A percentile compares a stretch with the other conserved stretches of the same genome.
These are phyloP conservation scores for Rhodotorula toruloides DNA, from an alignment of 768 basidiomycete species.

Conservation along the genomic window DNA sequence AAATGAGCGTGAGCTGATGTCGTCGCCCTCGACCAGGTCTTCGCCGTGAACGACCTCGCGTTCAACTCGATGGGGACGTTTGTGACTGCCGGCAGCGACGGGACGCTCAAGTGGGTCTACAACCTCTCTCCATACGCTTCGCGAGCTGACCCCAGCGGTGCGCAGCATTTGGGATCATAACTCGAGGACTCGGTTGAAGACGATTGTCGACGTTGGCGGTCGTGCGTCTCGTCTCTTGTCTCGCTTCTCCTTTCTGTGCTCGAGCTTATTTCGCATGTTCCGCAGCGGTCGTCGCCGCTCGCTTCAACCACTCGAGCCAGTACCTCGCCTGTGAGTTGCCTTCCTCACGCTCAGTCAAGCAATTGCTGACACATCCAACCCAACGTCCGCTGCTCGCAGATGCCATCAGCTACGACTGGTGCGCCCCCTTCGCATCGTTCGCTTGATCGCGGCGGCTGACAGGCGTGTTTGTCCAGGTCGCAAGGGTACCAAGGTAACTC, in stretches of 20 bases:
- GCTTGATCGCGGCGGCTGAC: not conserved
- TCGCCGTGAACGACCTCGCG: constrained; percentile 74
- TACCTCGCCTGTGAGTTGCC: constrained; percentile 68
- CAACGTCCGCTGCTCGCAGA: constrained; percentile 44
- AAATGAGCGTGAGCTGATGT: too few species aligned
- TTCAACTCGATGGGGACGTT: constrained; percentile 83
- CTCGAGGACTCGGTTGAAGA: constrained; percentile 45
- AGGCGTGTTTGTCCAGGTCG: not conserved
- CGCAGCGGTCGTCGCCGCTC: constrained; percentile 61
- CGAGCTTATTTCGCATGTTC: too few species aligned
- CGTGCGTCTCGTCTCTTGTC: constrained; percentile 42
- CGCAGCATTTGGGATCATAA: constrained; percentile 6
- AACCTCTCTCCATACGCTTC: constrained; percentile 50
- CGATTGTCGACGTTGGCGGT: constrained; percentile 65
- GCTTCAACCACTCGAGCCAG: constrained; percentile 78
- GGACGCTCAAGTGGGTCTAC: constrained; percentile 78
- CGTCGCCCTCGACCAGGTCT: too few species aligned
- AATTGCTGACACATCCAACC: not conserved
- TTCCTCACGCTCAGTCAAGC: not conserved
- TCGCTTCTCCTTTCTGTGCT: not conserved
- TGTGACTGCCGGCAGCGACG: constrained; percentile 71
- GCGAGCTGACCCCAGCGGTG: not conserved
- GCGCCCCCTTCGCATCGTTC: not conserved
- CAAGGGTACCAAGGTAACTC: not conserved
- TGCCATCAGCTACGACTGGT: constrained; percentile 53